Percentiles rank a stretch among this genome's conserved stretches.
phyloP scores from a whole-genome alignment of 345 rosid species.

The Eucalyptus lansdowneana region DNA sequence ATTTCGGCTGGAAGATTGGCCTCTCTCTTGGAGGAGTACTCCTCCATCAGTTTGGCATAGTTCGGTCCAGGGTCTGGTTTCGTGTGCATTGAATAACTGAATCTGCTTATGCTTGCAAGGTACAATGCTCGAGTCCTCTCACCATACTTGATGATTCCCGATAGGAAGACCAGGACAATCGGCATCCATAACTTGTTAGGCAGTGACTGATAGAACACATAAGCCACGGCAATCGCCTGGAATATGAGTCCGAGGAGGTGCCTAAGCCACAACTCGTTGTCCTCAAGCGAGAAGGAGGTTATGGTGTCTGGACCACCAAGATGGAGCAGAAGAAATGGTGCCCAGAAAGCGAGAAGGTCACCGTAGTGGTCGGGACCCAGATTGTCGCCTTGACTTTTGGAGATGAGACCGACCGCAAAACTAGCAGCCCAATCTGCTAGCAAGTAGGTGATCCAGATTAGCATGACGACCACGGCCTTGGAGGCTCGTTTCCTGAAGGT shows the following conservation, averaged over 20 bases:
- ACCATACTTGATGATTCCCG: conserved; percentile 22
- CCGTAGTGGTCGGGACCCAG: background rate
- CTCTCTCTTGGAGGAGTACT: too few species aligned
- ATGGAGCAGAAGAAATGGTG: background rate
- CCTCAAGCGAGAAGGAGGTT: background rate
- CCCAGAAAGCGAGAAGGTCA: background rate
- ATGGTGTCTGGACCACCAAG: background rate
- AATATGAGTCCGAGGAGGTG: background rate
- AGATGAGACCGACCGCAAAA: background rate
- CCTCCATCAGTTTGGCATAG: too few species aligned
- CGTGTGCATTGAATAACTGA: too few species aligned
- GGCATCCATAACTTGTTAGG: background rate
- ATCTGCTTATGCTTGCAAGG: background rate
- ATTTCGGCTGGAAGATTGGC: background rate
- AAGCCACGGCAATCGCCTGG: background rate
- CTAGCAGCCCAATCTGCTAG: background rate
- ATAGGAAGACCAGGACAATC: background rate
- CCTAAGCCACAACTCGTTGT: background rate
- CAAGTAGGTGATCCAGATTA: background rate
- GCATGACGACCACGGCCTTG: background rate
- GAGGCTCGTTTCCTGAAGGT: background rate
- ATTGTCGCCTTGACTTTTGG: background rate
- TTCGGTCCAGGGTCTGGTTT: too few species aligned
- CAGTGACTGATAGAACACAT: background rate
- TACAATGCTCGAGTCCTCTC: conserved; percentile 25